phyloP scores from a whole-genome alignment of 2,329 filamentous ascomycete species.

The Fusarium scirpi region DNA sequence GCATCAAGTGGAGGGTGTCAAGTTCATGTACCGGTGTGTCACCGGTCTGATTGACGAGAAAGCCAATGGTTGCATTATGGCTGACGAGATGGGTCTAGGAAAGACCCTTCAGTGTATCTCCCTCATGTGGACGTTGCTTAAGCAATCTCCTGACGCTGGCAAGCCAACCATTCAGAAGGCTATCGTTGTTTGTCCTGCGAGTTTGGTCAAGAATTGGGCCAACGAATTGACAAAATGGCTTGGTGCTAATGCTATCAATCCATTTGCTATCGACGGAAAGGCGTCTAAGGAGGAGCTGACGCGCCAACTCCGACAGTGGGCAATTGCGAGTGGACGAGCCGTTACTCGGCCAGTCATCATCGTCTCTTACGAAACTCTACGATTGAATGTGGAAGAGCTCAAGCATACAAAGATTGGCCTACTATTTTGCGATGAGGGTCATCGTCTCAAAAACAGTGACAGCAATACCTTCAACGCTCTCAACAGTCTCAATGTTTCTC shows the following conservation, averaged over 20 bases:
- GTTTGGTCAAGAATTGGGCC: constrained; percentile 96
- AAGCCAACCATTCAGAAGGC: constrained; percentile 95
- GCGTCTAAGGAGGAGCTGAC: constrained; percentile 93
- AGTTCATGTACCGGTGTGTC: constrained; percentile 94
- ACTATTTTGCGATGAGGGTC: constrained; percentile 95
- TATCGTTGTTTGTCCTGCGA: constrained; percentile 96
- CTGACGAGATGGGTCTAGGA: constrained; percentile 97
- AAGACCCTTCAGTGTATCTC: constrained; percentile 98
- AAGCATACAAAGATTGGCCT: constrained; percentile 91
- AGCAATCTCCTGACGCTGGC: constrained; percentile 95
- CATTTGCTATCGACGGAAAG: constrained; percentile 97
- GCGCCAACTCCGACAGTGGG: constrained; percentile 93
- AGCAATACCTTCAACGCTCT: constrained; percentile 94
- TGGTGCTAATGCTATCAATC: constrained; percentile 87
- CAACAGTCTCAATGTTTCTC: constrained; percentile 88
- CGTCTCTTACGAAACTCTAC: constrained; percentile 95
- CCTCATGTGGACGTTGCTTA: constrained; percentile 94
- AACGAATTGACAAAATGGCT: constrained; percentile 98
- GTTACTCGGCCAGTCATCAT: constrained; percentile 95
- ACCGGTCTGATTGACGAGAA: constrained; percentile 95
- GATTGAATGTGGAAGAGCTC: constrained; percentile 89
- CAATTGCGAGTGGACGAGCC: constrained; percentile 87
- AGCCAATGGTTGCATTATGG: constrained; percentile 98
- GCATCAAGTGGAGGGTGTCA: constrained; percentile 98
- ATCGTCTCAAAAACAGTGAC: constrained; percentile 96